phyloP scores from a whole-genome alignment of 2,329 filamentous ascomycete species.

The Colletotrichum abscissum region DNA sequence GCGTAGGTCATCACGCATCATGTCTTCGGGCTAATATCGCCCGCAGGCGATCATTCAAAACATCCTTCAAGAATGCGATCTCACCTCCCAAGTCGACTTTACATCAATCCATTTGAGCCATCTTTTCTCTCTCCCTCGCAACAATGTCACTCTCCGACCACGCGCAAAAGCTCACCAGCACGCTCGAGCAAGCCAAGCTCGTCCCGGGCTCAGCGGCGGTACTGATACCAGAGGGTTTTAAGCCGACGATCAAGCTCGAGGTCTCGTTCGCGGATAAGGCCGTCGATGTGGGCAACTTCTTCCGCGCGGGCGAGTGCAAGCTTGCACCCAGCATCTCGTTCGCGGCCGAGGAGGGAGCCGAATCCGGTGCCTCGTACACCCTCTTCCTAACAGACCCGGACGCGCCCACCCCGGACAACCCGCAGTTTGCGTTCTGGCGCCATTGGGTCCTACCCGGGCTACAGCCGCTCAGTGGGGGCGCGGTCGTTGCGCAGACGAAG shows the following conservation, averaged over 20 bases:
- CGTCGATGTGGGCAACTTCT: slow-evolving; percentile 51
- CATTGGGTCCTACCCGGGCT: slow-evolving; percentile 62
- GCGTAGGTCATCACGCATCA: slow-evolving; percentile 30
- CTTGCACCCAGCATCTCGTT: slow-evolving; percentile 50
- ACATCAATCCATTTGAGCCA: background rate
- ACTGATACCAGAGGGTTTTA: slow-evolving; percentile 55
- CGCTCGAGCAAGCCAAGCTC: slow-evolving; percentile 51
- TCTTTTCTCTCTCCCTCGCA: background rate
- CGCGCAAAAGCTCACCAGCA: slow-evolving; percentile 40
- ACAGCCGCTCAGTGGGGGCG: slow-evolving; percentile 42
- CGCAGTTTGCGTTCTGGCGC: slow-evolving; percentile 66
- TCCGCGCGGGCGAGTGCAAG: slow-evolving; percentile 52
- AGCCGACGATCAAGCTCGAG: slow-evolving; percentile 51
- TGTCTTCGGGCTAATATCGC: slow-evolving; percentile 21
- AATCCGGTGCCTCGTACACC: slow-evolving; percentile 51
- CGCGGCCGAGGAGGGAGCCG: slow-evolving; percentile 45
- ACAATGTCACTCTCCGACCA: slow-evolving; percentile 36
- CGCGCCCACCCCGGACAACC: slow-evolving; percentile 65
- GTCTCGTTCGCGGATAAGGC: slow-evolving; percentile 49
- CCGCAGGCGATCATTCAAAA: slow-evolving; percentile 2
- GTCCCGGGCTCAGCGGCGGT: slow-evolving; percentile 51
- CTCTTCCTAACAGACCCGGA: slow-evolving; percentile 65
- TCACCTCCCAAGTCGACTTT: background rate
- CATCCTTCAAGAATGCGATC: background rate
- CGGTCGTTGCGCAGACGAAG: slow-evolving; percentile 43